These are phyloP conservation scores for Opeltia flavorubescens DNA, from an alignment of 495 filamentous ascomycete species.

Conservation along the genomic window DNA sequence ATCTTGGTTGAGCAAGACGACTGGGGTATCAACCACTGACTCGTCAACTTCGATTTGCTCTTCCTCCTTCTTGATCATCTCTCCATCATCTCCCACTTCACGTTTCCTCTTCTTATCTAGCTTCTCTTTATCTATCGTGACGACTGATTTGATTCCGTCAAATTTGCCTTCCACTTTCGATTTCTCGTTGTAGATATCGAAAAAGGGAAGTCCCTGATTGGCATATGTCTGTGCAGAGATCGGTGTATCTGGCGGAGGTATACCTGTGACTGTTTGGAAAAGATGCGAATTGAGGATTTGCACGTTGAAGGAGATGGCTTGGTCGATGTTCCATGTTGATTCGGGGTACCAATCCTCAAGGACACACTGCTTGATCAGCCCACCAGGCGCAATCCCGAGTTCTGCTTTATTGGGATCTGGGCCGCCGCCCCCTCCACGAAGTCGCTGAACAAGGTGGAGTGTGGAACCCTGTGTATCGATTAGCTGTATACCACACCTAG, in stretches of 20 bases:
- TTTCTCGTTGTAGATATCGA: conserved; percentile 10
- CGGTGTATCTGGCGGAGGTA: conserved; percentile 19
- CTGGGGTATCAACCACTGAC: neutral
- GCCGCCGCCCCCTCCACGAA: conserved; percentile 4
- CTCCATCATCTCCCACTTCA: neutral
- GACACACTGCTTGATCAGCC: conserved; percentile 10
- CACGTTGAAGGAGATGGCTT: conserved; percentile 24
- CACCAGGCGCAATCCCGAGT: conserved; percentile 6
- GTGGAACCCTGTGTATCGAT: neutral
- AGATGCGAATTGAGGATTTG: conserved; percentile 23
- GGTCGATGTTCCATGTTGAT: conserved; percentile 20
- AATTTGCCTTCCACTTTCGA: conserved; percentile 12
- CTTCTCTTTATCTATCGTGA: neutral
- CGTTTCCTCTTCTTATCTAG: neutral
- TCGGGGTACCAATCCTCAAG: conserved; percentile 17
- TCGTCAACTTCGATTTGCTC: neutral
- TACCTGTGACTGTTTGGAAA: conserved; percentile 20
- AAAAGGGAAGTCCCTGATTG: conserved; percentile 22
- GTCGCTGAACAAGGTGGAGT: conserved; percentile 4
- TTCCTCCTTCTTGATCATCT: neutral
- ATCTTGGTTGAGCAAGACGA: conserved; percentile 10
- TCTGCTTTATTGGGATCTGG: neutral
- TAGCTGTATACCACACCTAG: neutral
- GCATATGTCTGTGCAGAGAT: conserved; percentile 23
- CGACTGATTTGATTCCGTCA: conserved; percentile 10